These are phyloP conservation scores for Gossypium longicalyx DNA, from an alignment of 345 rosid genomes.

Conservation along the genomic window DNA sequence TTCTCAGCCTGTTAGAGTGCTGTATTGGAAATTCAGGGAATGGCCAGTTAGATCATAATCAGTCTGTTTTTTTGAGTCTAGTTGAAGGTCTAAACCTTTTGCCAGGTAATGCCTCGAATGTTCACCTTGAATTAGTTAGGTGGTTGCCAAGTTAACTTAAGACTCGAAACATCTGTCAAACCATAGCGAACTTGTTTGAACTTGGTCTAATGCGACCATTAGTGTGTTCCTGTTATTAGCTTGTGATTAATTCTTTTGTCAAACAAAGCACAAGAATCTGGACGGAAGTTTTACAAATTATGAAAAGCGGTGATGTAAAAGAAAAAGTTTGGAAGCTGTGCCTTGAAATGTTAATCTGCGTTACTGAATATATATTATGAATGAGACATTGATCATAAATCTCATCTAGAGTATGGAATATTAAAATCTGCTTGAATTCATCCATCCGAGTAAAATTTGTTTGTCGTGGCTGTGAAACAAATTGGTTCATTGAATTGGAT, in stretches of 20 bases:
- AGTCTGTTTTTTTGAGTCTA: not conserved
- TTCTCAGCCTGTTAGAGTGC: not conserved
- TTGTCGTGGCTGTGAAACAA: not conserved
- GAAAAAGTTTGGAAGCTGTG: not conserved
- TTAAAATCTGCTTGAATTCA: not conserved
- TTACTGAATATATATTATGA: not conserved
- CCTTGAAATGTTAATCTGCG: not conserved
- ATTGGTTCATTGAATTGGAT: not conserved
- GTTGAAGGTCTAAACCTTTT: not conserved
- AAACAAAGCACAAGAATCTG: not conserved
- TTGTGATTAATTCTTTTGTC: not conserved
- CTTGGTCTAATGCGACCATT: not conserved
- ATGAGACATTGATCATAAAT: not conserved
- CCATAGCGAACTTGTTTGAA: not conserved
- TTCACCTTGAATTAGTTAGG: not conserved
- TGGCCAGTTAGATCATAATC: not conserved
- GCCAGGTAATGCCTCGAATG: not conserved
- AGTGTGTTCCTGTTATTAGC: not conserved
- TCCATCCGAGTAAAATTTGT: not conserved
- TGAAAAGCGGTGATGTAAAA: not conserved
- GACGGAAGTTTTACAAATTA: not conserved
- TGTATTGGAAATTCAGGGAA: not conserved
- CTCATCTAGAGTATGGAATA: not conserved
- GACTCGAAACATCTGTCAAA: not conserved
- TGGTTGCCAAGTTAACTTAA: not conserved